Conservation (phyloP, 257 asterid genomes). For the Mitragyna speciosa region DNA sequence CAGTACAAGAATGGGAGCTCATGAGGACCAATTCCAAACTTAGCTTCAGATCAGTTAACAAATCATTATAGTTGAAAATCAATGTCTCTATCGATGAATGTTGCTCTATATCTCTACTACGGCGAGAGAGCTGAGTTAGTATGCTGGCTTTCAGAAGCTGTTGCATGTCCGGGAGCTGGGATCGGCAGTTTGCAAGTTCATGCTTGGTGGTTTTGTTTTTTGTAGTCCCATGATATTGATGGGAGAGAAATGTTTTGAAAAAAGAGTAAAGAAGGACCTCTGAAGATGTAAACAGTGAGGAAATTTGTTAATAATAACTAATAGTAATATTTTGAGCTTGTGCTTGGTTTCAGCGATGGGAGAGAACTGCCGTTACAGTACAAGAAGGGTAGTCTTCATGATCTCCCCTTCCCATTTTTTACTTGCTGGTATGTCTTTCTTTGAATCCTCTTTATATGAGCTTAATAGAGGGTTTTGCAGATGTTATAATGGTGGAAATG, state of each 20-base stretch:
- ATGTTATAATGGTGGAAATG: background rate
- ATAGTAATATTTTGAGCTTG: conserved; percentile 39
- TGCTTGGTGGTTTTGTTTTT: conserved; percentile 32
- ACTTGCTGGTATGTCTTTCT: background rate
- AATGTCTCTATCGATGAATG: background rate
- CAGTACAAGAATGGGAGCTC: conserved; percentile 48
- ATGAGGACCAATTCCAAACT: conserved; percentile 47
- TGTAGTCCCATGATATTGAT: conserved; percentile 16
- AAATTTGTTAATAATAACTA: conserved; percentile 43
- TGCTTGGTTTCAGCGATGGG: conserved; percentile 31
- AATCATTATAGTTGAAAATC: conserved; percentile 19
- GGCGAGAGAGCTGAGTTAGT: conserved; percentile 23
- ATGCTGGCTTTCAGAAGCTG: conserved; percentile 41
- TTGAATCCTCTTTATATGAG: no score
- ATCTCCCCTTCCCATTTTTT: conserved; percentile 31
- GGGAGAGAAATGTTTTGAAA: conserved; percentile 24
- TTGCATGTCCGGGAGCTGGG: conserved; percentile 27
- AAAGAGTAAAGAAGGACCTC: conserved; percentile 26
- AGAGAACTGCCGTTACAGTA: no score
- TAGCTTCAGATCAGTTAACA: conserved; percentile 38
- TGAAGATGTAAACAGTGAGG: conserved; percentile 46
- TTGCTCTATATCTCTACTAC: conserved; percentile 24
- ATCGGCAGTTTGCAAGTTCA: conserved; percentile 30
- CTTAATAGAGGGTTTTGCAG: background rate
- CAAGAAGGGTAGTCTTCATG: conserved; percentile 29